A percentile compares a stretch with the other conserved stretches of the same genome.
phyloP scores from a whole-genome alignment of 78 protist species.

The Ministeria vibrans region DNA sequence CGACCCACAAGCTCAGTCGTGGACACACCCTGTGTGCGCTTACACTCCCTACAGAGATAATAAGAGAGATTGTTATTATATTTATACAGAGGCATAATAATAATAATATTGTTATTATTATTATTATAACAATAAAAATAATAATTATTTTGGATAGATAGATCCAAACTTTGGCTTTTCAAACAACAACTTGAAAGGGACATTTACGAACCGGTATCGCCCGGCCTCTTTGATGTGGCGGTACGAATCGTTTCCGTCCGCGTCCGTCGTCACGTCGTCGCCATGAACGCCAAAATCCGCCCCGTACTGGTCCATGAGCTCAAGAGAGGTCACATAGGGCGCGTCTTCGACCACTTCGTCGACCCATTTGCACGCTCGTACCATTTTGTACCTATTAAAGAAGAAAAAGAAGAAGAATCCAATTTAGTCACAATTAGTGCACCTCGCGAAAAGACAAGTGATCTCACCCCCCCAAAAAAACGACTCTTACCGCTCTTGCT shows the following conservation, averaged over 20 bases:
- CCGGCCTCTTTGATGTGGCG: conserved; percentile 69
- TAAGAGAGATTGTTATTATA: too few species aligned
- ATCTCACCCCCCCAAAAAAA: background rate
- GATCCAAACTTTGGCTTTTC: too few species aligned
- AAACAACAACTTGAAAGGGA: background rate
- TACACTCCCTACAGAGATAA: conserved; percentile 23
- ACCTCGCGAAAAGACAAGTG: background rate
- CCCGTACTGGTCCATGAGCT: conserved; percentile 39
- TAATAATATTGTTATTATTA: too few species aligned
- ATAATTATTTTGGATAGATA: too few species aligned
- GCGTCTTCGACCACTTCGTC: conserved; percentile 28
- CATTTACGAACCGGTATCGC: conserved; percentile 22
- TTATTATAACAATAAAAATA: too few species aligned
- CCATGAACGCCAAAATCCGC: conserved; percentile 70
- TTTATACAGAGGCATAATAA: too few species aligned
- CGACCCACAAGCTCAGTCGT: conserved; percentile 93
- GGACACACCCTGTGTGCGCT: conserved; percentile 78
- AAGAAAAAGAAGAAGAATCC: background rate
- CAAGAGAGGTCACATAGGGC: conserved; percentile 65
- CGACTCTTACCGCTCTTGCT: conserved; percentile 65
- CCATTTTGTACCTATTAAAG: conserved; percentile 17
- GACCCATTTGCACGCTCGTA: conserved; percentile 85
- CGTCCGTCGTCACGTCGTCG: conserved; percentile 51
- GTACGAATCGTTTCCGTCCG: conserved; percentile 77
- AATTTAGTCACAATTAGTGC: background rate